Conservation (phyloP, 164 flowering plant genomes). For the Vitis rupestris region DNA sequence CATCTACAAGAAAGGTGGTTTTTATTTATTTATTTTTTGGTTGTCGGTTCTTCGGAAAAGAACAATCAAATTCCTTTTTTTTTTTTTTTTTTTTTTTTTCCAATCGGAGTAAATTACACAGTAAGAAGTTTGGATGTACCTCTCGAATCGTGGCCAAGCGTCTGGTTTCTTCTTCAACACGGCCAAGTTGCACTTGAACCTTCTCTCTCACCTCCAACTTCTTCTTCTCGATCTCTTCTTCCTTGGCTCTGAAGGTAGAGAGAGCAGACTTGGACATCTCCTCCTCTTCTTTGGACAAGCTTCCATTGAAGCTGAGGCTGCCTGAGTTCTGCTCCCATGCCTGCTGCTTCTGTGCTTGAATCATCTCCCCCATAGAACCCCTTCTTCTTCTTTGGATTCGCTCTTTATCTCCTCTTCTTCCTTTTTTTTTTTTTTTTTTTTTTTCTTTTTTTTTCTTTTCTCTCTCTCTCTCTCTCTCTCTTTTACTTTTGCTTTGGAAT, state of each 20-base stretch:
- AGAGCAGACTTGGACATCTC: constrained; percentile 55
- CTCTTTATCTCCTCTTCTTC: constrained; percentile 10
- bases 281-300: constrained; percentile 45
- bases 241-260: constrained; percentile 46
- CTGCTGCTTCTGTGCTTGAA: constrained; percentile 19
- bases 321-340: constrained; percentile 28
- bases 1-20: too few relatives aligned
- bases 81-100: neutral
- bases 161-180: constrained; percentile 59
- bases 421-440: constrained; percentile 3
- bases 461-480: constrained; percentile 8
- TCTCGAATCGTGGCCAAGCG: constrained; percentile 52
- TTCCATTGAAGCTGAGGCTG: constrained; percentile 46
- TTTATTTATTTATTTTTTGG: too few relatives aligned
- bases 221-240: constrained; percentile 63
- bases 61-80: too few relatives aligned
- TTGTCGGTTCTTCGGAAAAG: too few relatives aligned
- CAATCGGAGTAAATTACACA: too few relatives aligned
- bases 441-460: constrained; percentile 15
- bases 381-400: constrained; percentile 15
- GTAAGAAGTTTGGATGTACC: constrained; percentile 16
- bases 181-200: constrained; percentile 52
- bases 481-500: neutral
- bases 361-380: constrained; percentile 7
- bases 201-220: constrained; percentile 49